Base-by-base conservation (phyloP, 108 stramenopile genomes). In the Nitzschia sp. region DNA sequence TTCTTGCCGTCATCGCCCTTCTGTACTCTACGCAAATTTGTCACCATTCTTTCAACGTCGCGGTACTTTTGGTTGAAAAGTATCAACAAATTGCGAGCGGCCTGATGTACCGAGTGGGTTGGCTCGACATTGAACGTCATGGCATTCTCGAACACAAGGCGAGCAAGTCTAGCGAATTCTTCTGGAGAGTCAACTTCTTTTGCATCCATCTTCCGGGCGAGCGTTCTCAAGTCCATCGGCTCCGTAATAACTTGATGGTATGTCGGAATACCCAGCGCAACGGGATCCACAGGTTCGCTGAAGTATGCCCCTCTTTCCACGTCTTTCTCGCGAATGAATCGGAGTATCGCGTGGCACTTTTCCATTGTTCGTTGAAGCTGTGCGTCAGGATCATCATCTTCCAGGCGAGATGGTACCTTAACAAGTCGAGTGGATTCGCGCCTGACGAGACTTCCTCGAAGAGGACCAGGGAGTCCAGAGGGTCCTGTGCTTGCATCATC, bases 211-310 rank as follows among this genome's bases (percentile, higher is more conserved):
- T 82, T 87, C 1, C 66, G 71, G 48, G 84, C 74, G 59, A 97
- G 81, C 3, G 98, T 98, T 24, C 93, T 89, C 35, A 99, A 65
- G 84, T 99, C 98, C 98, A 99, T 99, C 23, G 98, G 97, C 23
- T 91, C 76, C 24, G 70, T 82, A 51, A 97, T 89, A 11, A 95
- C 77, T 54, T 97, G 95, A 68, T 78, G 75, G 71, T 99, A 99
- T 34, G 95, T 96, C 0, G 97, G 97, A 46, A 99, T 86, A 11
- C 82, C 80, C 13, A 97, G 89, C 11, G 93, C 91, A 19, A 97
- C 83, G 3, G 97, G 96, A 77, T 99, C 98, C 2, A 99, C 98
- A 45, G 97, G 97, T 54, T 83, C 64, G 17, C 75, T 73, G 55
- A 95, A 95, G 63, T 90, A 86, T n/a, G 77, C 77, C 21, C 87